Conservation (phyloP, 2,329 filamentous ascomycete genomes). For the Rosellinia necatrix region DNA sequence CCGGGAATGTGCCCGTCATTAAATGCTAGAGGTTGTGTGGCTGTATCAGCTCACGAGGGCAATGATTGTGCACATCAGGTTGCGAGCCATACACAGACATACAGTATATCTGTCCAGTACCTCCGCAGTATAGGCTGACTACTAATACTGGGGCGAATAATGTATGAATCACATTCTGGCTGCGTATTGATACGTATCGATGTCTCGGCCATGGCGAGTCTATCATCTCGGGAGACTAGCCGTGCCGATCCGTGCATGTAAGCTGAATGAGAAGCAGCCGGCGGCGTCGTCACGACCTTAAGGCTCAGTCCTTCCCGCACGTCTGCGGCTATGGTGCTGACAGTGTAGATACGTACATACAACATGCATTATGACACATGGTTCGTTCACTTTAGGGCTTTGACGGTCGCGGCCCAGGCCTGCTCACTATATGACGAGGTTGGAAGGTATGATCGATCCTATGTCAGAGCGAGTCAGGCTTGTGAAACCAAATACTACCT, state of each 20-base stretch:
- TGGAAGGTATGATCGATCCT: neutral
- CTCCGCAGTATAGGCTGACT: neutral
- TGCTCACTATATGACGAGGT: neutral
- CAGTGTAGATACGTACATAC: no score
- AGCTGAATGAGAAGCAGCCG: no score
- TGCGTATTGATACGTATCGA: neutral
- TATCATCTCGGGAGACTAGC: neutral
- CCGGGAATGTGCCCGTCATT: constrained; percentile 42
- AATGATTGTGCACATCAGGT: neutral
- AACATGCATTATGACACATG: no score
- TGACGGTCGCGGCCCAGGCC: no score
- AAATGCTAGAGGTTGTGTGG: constrained; percentile 29
- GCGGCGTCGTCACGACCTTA: no score
- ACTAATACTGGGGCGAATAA: neutral
- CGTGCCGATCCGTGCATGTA: neutral
- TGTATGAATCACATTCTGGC: neutral
- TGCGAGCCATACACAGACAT: neutral
- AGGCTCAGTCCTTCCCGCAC: constrained; percentile 10
- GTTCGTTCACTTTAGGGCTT: no score
- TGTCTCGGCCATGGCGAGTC: neutral
- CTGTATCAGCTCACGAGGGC: neutral
- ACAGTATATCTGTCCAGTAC: no score
- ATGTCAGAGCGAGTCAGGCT: neutral
- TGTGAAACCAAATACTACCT: constrained; percentile 12
- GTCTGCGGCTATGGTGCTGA: no score